Percentiles rank a stretch among this genome's conserved stretches.
Conservation (phyloP, 73 alveolate genomes). For the Paramecium octaurelia region DNA sequence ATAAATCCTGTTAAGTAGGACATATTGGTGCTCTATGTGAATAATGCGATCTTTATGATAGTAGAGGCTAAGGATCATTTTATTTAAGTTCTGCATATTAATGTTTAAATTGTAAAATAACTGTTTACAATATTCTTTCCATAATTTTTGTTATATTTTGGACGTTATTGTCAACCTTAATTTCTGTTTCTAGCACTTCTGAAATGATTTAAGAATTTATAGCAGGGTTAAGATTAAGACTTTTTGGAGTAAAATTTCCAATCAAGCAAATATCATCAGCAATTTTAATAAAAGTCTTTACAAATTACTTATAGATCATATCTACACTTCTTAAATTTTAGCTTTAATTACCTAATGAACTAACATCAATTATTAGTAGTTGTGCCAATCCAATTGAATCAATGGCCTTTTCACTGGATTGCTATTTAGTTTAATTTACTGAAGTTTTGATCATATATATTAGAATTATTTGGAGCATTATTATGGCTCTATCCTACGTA, state of each 20-base stretch:
- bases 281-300: background rate
- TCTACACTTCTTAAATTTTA: background rate
- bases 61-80: background rate
- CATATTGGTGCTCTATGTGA: constrained; percentile 29
- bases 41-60: background rate
- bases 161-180: background rate
- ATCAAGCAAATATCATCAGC: background rate
- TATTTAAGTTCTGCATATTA: background rate
- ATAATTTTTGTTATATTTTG: background rate
- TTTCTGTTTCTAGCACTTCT: background rate
- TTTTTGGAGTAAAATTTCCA: background rate
- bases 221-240: background rate
- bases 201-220: background rate
- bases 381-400: constrained; percentile 11
- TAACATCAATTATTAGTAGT: background rate
- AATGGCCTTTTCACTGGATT: background rate
- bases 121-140: background rate
- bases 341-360: background rate
- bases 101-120: background rate
- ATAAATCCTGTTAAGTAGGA: background rate
- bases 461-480: background rate
- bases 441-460: background rate
- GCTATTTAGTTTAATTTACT: background rate
- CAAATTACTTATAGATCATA: background rate
- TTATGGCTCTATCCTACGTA: background rate